phyloP scores from a whole-genome alignment of 345 rosid species.

The Hypericum androsaemum region DNA sequence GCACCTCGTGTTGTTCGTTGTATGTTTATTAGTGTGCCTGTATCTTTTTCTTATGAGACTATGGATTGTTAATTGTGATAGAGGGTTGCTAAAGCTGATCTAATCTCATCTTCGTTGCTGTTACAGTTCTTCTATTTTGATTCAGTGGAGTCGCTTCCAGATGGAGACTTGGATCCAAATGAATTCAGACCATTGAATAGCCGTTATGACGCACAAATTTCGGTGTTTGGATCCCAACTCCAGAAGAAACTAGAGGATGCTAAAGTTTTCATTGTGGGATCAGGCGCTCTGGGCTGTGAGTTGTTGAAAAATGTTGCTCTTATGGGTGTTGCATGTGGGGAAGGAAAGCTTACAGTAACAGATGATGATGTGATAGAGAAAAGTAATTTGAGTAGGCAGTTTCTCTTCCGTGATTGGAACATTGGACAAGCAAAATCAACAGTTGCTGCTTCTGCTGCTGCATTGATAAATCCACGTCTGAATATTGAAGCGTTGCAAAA shows the following conservation, averaged over 20 bases:
- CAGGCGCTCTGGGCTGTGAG: conserved; percentile 99
- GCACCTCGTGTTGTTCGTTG: no score
- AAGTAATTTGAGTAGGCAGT: conserved; percentile 98
- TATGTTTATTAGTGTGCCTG: no score
- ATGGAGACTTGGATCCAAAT: conserved; percentile 53
- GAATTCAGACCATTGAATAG: conserved; percentile 65
- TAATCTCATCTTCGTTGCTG: no score
- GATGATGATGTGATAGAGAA: conserved; percentile 99
- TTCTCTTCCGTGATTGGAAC: conserved; percentile 98
- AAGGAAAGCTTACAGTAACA: conserved; percentile 86
- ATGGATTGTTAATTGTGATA: no score
- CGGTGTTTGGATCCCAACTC: conserved; percentile 89
- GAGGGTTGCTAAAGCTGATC: no score
- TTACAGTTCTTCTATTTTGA: conserved; percentile 98
- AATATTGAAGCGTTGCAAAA: conserved; percentile 86
- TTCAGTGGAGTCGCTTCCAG: conserved; percentile 86
- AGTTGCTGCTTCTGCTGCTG: conserved; percentile 93
- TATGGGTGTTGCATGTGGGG: conserved; percentile 93
- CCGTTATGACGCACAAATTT: conserved; percentile 96
- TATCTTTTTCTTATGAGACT: no score
- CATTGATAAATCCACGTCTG: conserved; percentile 57
- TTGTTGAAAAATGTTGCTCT: conserved; percentile 86
- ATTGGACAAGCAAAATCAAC: conserved; percentile 99
- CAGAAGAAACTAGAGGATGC: conserved; percentile 95
- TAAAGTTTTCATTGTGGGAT: conserved; percentile 68